Conservation (phyloP, 805 yeast species). For the Myxozyma monticola region DNA sequence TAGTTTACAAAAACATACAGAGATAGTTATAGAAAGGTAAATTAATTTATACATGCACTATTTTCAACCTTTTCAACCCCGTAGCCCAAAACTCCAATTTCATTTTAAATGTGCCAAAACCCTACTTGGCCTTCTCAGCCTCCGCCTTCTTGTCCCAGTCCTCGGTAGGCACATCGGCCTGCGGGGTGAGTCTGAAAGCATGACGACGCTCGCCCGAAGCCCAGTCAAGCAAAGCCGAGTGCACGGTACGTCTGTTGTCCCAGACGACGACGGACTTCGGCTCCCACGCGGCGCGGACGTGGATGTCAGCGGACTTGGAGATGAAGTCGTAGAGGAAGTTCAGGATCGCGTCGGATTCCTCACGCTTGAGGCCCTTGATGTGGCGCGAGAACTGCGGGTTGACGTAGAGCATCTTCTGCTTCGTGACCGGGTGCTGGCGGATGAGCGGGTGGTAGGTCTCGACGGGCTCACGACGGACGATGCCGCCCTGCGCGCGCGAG, state of each 20-base stretch:
- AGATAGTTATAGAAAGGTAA: too few relatives aligned
- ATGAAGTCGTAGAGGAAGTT: slow-evolving; percentile 54
- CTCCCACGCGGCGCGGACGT: slow-evolving; percentile 54
- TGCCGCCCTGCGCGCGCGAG: slow-evolving; percentile 44
- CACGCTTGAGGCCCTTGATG: slow-evolving; percentile 70
- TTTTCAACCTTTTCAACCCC: too few relatives aligned
- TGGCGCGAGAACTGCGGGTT: slow-evolving; percentile 53
- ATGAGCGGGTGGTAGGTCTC: slow-evolving; percentile 51
- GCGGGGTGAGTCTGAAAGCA: slow-evolving; percentile 72
- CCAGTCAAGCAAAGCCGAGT: slow-evolving; percentile 55
- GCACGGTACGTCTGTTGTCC: slow-evolving; percentile 55
- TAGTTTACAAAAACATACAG: too few relatives aligned
- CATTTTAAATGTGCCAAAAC: too few relatives aligned
- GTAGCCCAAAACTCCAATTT: too few relatives aligned
- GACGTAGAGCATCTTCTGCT: slow-evolving; percentile 48
- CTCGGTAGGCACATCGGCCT: slow-evolving; percentile 63
- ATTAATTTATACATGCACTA: too few relatives aligned
- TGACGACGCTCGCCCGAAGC: slow-evolving; percentile 65
- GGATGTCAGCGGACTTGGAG: slow-evolving; percentile 49
- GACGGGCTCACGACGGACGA: slow-evolving; percentile 52
- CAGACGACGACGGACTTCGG: slow-evolving; percentile 53
- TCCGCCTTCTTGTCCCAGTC: slow-evolving; percentile 8
- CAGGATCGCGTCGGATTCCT: slow-evolving; percentile 65
- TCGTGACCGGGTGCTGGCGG: slow-evolving; percentile 53
- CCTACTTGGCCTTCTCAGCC: neutral